Percentiles rank a stretch among this genome's conserved stretches.
These are phyloP conservation scores for Albugo laibachii DNA, from an alignment of 352 stramenopile genomes.

Conservation along the genomic window DNA sequence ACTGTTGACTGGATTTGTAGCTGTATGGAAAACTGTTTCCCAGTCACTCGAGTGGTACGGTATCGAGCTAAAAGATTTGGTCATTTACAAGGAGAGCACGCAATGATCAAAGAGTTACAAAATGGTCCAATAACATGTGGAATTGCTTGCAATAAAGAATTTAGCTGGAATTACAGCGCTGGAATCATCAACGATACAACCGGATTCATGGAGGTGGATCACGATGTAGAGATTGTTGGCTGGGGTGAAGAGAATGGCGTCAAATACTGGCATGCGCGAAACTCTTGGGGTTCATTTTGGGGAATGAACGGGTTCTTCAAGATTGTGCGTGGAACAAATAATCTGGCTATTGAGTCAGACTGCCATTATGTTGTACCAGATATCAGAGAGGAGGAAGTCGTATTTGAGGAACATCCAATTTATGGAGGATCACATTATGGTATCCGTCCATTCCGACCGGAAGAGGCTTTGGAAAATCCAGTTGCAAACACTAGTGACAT, in stretches of 20 bases:
- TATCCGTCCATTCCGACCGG: not conserved
- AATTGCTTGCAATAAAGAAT: constrained; percentile 5
- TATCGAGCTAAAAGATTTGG: constrained; percentile 6
- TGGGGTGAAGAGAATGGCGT: constrained; percentile 82
- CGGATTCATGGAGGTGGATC: constrained; percentile 17
- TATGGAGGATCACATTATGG: constrained; percentile 7
- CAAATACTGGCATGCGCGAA: constrained; percentile 94
- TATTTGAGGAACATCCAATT: constrained; percentile 5
- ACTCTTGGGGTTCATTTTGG: constrained; percentile 87
- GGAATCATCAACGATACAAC: constrained; percentile 9
- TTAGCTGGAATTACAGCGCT: constrained; percentile 7
- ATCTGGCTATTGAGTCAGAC: constrained; percentile 8
- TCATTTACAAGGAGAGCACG: constrained; percentile 4
- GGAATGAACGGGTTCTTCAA: constrained; percentile 94
- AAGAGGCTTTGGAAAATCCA: not conserved
- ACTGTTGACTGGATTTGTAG: constrained; percentile 1
- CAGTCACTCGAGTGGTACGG: constrained; percentile 7
- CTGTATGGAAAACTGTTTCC: constrained; percentile 25
- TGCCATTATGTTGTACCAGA: constrained; percentile 3
- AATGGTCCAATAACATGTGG: constrained; percentile 9
- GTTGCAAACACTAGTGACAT: constrained; percentile 1
- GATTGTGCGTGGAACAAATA: constrained; percentile 79
- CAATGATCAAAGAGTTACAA: constrained; percentile 9
- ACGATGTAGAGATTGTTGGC: constrained; percentile 71
- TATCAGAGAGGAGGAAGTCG: constrained; percentile 6